phyloP scores from a whole-genome alignment of 2,329 filamentous ascomycete genomes.

The Leptographium radiaticola region DNA sequence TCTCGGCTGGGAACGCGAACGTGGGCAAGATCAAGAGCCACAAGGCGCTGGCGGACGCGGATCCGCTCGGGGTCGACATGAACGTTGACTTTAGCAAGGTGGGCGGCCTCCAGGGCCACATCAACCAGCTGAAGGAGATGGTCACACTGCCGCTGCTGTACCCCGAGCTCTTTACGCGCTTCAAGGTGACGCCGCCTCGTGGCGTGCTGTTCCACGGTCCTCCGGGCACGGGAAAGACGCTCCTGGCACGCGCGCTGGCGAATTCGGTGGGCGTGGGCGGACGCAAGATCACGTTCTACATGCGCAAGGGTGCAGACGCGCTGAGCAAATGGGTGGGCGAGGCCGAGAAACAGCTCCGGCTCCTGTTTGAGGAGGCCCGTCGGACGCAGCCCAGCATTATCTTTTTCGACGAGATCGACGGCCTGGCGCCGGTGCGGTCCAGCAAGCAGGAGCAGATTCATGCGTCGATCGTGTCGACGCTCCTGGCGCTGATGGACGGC shows the following conservation, averaged over 20 bases:
- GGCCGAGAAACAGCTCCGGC: constrained; percentile 83
- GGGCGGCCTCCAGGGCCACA: constrained; percentile 82
- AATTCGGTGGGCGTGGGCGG: constrained; percentile 82
- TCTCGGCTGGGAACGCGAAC: constrained; percentile 48
- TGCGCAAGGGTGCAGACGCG: constrained; percentile 96
- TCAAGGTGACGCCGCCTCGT: constrained; percentile 85
- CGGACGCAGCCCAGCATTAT: constrained; percentile 98
- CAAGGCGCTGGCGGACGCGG: constrained; percentile 83
- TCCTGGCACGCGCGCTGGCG: constrained; percentile 85
- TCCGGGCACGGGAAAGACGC: constrained; percentile 92
- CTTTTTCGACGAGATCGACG: constrained; percentile 98
- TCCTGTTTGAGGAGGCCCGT: constrained; percentile 90
- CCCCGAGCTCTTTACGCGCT: constrained; percentile 81
- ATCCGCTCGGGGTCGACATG: constrained; percentile 84
- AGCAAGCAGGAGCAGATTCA: constrained; percentile 99
- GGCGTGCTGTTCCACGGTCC: constrained; percentile 95
- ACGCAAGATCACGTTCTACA: constrained; percentile 95
- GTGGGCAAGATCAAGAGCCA: constrained; percentile 89
- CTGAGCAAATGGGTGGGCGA: constrained; percentile 99
- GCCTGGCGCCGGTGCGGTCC: constrained; percentile 84
- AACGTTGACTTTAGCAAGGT: constrained; percentile 91
- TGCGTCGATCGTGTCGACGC: constrained; percentile 87
- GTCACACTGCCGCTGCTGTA: constrained; percentile 88
- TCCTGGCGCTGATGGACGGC: constrained; percentile 91
- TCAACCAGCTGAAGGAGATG: constrained; percentile 98